Evolutionary conservation across 805 yeast species (phyloP), one percentile per base, ranked within the genome.

Genomic region (Wickerhamiella brachini): DNA sequence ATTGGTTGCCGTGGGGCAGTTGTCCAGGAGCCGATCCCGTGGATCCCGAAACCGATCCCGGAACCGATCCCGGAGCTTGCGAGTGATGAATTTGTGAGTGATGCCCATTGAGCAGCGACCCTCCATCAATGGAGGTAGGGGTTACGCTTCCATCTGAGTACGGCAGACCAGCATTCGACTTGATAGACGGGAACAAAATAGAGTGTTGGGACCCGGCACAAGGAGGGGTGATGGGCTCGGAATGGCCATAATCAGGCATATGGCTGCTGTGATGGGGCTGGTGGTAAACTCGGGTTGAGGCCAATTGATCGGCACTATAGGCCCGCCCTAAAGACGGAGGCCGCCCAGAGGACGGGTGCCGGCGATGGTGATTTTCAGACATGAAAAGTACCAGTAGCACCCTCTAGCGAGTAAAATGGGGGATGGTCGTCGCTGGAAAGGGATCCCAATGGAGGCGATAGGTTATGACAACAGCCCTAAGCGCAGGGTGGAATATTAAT

Each of bases 161-260:
- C 31, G 20, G 46, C 29, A 24, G 18, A 15, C 21, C 20, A 3
- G 46, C 31, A 23, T 3, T 44, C 7, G 46, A 23, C 31, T 44
- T 44, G 46, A 23, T 24, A 15, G 17, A 21, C 5, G 46, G 46
- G n/a, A 44, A 44, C 17, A 44, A 20, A 15, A 44, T 23, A 9
- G 29, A 21, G n/a, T 44, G 46, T 7, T 44, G 46, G 10, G 46
- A 44, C 4, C 29, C 46, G 6, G 46, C 23, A 23, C 46, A 44
- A 9, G 46, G 46, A n/a, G 46, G 46, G 20, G 46, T 44, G 17
- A 44, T 24, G 20, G 46, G 46, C 31, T 44, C 46, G 15, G 46
- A 44, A 23, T 44, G 24, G 24, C 34, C 34, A 15, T 44, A 44
- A 5, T n/a, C 46, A 18, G 46, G 15, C 18, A 9, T 9, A 3